Evolutionary conservation across 495 filamentous ascomycete species (phyloP).

Genomic region (Symbiotaphrina buchneri): DNA sequence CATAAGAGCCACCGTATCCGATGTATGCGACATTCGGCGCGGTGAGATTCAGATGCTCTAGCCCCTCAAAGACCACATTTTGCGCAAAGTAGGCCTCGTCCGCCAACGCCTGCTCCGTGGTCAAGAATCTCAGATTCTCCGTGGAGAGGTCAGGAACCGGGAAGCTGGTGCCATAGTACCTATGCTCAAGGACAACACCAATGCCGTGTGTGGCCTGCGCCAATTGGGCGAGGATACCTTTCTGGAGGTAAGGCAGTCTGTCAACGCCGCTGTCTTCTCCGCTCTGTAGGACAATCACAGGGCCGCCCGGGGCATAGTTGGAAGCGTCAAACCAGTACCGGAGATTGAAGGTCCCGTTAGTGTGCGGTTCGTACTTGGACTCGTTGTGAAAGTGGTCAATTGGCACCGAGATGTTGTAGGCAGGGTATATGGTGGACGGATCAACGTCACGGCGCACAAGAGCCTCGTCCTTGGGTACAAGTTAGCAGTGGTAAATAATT

Average conservation of each 20-base stretch:
- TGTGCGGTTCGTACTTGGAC: too few species aligned
- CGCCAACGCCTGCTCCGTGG: constrained; percentile 51
- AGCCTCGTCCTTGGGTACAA: too few species aligned
- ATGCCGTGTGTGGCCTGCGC: constrained; percentile 39
- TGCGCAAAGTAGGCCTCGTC: constrained; percentile 51
- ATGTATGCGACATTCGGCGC: constrained; percentile 36
- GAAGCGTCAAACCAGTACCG: too few species aligned
- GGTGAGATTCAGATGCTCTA: constrained; percentile 37
- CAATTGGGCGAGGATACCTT: constrained; percentile 42
- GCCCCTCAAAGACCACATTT: constrained; percentile 37
- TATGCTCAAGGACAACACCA: constrained; percentile 55
- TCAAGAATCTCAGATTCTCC: constrained; percentile 46
- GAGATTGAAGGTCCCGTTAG: too few species aligned
- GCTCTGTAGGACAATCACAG: too few species aligned
- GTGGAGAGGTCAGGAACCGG: constrained; percentile 34
- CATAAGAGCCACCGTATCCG: constrained; percentile 54
- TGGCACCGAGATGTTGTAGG: too few species aligned
- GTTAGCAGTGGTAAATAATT: too few species aligned
- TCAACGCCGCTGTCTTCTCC: too few species aligned
- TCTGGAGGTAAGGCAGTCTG: constrained; percentile 44
- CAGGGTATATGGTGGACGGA: too few species aligned
- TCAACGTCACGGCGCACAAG: too few species aligned
- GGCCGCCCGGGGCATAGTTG: too few species aligned
- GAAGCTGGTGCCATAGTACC: constrained; percentile 46
- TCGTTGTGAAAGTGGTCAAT: too few species aligned